Evolutionary conservation across 768 basidiomycete genomes (phyloP), one percentile per base, ranked within the genome.

Genomic region (Hygrophoropsis aurantiaca): DNA sequence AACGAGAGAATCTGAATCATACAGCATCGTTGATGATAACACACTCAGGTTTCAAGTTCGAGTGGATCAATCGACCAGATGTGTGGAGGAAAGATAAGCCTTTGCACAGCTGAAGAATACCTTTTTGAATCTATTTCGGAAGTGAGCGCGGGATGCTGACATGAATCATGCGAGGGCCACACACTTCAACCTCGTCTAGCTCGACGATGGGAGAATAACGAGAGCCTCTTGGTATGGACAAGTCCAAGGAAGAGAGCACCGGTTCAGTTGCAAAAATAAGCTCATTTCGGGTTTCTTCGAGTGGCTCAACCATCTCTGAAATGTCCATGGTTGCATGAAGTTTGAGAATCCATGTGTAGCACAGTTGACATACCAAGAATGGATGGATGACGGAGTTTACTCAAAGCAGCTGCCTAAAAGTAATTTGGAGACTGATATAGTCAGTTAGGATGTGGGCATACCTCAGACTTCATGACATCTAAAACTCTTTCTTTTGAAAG

Each of bases 261-360:
- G 87, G 86, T 60, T 99, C 97, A 1, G 97, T 97, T 7, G 94
- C 95, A 59, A 97, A 98, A 33, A 86, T 82, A 33, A 98, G 74
- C 57, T 95, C 90, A 30, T 73, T 86, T 46, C 95, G 75, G 0
- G 94, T 88, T 67, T 99, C 95, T 61, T 97, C 94, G 38, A 97
- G 70, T 20, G 97, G 95, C 68, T 99, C 97, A 23, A 95, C 94
- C 85, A 97, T 90, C 72, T 98, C 95, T 92, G 18, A 11, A 38
- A 26, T 10, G 27, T 30, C 16, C 52, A 46, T 21, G 48, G 47
- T n/a, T 46, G 38, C 54, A 46, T 46, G 34, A 33, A 30, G 50
- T 46, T 50, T 49, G 38, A 57, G 32, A 16, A 42, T 19, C 16
- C 23, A 36, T 2, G n/a, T 33, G 15, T 27, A 23, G 11, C 39